phyloP scores from a whole-genome alignment of 2,329 filamentous ascomycete species.

The Orbilia oligospora region DNA sequence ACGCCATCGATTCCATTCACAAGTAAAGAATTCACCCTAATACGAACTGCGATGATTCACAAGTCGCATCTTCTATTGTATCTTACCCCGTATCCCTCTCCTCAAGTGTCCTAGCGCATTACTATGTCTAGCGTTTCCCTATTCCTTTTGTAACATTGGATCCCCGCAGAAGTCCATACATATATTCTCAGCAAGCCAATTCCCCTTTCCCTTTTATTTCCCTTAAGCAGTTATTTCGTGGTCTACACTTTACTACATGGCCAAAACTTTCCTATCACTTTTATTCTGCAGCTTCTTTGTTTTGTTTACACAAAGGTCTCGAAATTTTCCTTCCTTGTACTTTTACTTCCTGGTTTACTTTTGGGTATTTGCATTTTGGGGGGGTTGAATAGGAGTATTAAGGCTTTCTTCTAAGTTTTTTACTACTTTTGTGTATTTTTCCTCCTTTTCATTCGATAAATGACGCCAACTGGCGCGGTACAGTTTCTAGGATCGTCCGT shows the following conservation, averaged over 20 bases:
- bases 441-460: slow-evolving; percentile 40
- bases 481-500: slow-evolving; percentile 18
- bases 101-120: slow-evolving; percentile 5
- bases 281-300: slow-evolving; percentile 10
- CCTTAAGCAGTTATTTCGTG: background rate
- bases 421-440: slow-evolving; percentile 5
- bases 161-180: background rate
- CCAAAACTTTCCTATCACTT: background rate
- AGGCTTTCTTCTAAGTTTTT: slow-evolving; percentile 25
- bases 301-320: slow-evolving; percentile 17
- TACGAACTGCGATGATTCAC: background rate
- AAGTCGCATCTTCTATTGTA: background rate
- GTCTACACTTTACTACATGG: background rate
- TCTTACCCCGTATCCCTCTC: slow-evolving; percentile 17
- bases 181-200: slow-evolving; percentile 11
- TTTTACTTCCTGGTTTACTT: slow-evolving; percentile 33
- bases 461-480: slow-evolving; percentile 53
- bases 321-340: slow-evolving; percentile 39
- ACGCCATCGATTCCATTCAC: background rate
- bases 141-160: slow-evolving; percentile 18
- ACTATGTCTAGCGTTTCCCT: slow-evolving; percentile 27
- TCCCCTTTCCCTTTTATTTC: background rate
- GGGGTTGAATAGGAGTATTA: slow-evolving; percentile 41
- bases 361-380: slow-evolving; percentile 35
- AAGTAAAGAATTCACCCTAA: slow-evolving; percentile 1